Conservation (phyloP, 2,329 filamentous ascomycete species). For the Fusarium sp. region DNA sequence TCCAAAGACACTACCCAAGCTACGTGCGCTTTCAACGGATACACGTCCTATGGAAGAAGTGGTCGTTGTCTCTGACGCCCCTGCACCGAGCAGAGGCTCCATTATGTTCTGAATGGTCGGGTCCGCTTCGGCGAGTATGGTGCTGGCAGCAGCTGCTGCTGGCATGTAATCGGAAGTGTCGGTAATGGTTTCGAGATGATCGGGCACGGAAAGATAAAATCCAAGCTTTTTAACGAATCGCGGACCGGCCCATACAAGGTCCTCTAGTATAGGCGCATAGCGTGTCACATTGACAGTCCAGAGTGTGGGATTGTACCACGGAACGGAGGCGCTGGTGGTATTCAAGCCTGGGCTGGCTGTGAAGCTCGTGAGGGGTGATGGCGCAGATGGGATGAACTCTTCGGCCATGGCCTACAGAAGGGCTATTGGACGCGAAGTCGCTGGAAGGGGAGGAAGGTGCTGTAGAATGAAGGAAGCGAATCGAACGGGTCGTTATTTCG, state of each 20-base stretch:
- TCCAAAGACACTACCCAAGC: slow-evolving; percentile 86
- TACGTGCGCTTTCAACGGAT: slow-evolving; percentile 70
- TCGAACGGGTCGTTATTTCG: slow-evolving; percentile 14
- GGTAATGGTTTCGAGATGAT: slow-evolving; percentile 64
- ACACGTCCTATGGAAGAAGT: slow-evolving; percentile 56
- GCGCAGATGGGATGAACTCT: slow-evolving; percentile 34
- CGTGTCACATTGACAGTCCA: slow-evolving; percentile 70
- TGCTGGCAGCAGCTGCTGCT: slow-evolving; percentile 31
- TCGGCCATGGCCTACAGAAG: slow-evolving; percentile 39
- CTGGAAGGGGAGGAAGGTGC: not conserved
- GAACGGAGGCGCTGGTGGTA: slow-evolving; percentile 13
- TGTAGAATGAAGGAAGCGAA: not conserved
- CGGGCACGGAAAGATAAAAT: slow-evolving; percentile 69
- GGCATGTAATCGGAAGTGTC: slow-evolving; percentile 51
- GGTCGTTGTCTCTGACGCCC: slow-evolving; percentile 24
- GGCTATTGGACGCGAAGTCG: slow-evolving; percentile 11
- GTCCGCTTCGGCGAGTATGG: slow-evolving; percentile 38
- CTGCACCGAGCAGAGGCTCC: slow-evolving; percentile 37
- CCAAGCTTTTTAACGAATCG: slow-evolving; percentile 76
- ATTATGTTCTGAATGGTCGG: slow-evolving; percentile 46
- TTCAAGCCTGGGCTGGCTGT: slow-evolving; percentile 17
- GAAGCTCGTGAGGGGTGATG: slow-evolving; percentile 36
- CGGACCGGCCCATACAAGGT: slow-evolving; percentile 76
- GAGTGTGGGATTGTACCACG: slow-evolving; percentile 66
- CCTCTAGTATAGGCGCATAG: slow-evolving; percentile 72